Evolutionary conservation across 192 early-diverging fungal genomes (phyloP).

Genomic region (Funneliformis mosseae): DNA sequence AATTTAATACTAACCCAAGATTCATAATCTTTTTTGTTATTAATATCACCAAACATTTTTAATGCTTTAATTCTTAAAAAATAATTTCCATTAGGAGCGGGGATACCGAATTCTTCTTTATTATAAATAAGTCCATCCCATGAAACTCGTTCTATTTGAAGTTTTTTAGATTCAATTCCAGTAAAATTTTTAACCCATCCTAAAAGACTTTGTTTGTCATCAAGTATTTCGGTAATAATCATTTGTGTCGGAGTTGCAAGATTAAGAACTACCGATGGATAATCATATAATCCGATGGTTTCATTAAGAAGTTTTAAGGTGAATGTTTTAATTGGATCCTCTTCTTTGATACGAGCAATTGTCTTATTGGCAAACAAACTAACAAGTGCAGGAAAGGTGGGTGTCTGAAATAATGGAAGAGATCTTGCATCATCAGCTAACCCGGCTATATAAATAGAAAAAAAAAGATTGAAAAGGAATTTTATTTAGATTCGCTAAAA

Average conservation of each 20-base stretch:
- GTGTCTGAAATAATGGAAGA: not conserved
- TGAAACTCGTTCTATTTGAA: too few relatives aligned
- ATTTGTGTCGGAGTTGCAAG: not conserved
- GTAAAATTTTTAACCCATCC: not conserved
- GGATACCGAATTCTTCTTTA: too few relatives aligned
- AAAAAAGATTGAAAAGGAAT: not conserved
- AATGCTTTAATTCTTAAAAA: conserved; percentile 36
- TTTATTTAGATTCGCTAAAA: not conserved
- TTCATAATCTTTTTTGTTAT: conserved; percentile 36
- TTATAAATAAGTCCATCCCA: not conserved
- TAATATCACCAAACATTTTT: conserved; percentile 32
- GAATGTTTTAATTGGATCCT: not conserved
- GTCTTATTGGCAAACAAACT: not conserved
- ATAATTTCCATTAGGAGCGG: conserved; percentile 29
- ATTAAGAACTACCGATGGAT: not conserved
- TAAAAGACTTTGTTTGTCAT: not conserved
- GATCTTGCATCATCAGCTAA: not conserved
- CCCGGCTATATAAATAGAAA: not conserved
- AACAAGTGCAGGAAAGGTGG: not conserved
- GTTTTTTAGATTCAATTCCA: not conserved
- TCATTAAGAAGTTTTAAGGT: not conserved
- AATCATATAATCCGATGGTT: not conserved
- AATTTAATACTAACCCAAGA: conserved; percentile 38
- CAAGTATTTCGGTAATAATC: not conserved
- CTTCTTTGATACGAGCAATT: not conserved